These are phyloP conservation scores for Huntiella savannae DNA, from an alignment of 2,329 filamentous ascomycete species.

Conservation along the genomic window DNA sequence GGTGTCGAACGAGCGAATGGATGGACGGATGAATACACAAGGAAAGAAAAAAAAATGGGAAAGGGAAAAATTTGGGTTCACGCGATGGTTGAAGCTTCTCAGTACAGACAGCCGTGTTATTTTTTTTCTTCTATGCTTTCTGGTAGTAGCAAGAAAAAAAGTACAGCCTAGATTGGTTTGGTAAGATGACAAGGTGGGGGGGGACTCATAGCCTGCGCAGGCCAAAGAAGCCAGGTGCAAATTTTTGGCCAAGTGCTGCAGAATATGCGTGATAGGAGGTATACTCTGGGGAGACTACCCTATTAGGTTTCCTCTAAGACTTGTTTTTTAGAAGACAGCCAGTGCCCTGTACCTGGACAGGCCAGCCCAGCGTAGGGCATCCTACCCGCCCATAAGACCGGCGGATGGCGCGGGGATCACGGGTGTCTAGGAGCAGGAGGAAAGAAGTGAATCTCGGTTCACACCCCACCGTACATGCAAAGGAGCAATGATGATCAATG, in stretches of 20 bases:
- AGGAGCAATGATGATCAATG: no score
- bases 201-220: neutral
- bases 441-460: no score
- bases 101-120: conserved; percentile 3
- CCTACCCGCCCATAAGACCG: no score
- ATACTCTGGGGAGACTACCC: neutral
- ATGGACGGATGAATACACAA: neutral
- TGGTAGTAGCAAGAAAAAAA: neutral
- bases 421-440: no score
- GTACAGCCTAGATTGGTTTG: neutral
- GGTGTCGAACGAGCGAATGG: neutral
- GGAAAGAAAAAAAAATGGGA: conserved; percentile 2
- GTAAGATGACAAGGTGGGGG: neutral
- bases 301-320: neutral
- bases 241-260: neutral
- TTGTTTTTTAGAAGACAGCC: neutral
- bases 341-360: neutral
- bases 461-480: no score
- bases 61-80: neutral
- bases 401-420: no score
- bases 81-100: conserved; percentile 1
- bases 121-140: neutral
- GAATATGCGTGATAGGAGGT: no score
- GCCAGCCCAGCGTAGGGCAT: neutral
- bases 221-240: neutral